Evolutionary conservation across 1,139 yeast genomes (phyloP), one percentile per base, ranked within the genome.

Genomic region (Saccharomyces hybrid): DNA sequence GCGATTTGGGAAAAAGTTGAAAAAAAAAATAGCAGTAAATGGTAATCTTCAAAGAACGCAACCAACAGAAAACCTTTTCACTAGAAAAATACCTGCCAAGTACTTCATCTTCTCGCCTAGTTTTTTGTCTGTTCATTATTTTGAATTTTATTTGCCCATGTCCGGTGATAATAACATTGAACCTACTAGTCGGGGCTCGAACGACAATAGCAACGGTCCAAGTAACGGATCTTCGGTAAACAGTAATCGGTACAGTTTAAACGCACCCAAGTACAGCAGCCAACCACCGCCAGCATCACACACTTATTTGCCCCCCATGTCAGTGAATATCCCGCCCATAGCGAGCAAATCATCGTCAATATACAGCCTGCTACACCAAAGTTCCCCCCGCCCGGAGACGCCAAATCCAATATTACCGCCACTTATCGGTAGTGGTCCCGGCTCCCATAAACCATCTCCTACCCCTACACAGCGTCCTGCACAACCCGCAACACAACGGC

Each of bases 1-100:
- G 44, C 44, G 44, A 38, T 38, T 38, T 38, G 44, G 44, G 44
- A 38, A 38, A 38, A 38, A 38, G 44, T 38, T 38, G 44, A 38
- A 38, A 38, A 38, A 38, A 38, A 38, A 38, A 38, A 34, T 16
- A 16, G 23, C 16, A 38, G 25, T 20, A 9, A 20, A 6, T 38
- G 25, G 16, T 14, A 38, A 20, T 38, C 26, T 11, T 9, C 44
- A 38, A 38, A 25, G 44, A 38, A 38, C 44, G 44, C 44, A 38
- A n/a, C 44, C 13, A 38, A 38, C 26, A 38, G 20, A 38, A 34
- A 20, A 38, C 23, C 8, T 16, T 5, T 38, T 13, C n/a, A 11
- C 25, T 23, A 38, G 20, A 6, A 38, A 9, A 20, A 9, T 20
- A 38, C 44, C 44, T 11, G 7, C 25, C 44, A 38, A 25, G 23